Percentiles rank a stretch among this genome's conserved stretches.
phyloP scores from a whole-genome alignment of 2,329 filamentous ascomycete species.

The Xenosphaeropsis pyriputrescens region DNA sequence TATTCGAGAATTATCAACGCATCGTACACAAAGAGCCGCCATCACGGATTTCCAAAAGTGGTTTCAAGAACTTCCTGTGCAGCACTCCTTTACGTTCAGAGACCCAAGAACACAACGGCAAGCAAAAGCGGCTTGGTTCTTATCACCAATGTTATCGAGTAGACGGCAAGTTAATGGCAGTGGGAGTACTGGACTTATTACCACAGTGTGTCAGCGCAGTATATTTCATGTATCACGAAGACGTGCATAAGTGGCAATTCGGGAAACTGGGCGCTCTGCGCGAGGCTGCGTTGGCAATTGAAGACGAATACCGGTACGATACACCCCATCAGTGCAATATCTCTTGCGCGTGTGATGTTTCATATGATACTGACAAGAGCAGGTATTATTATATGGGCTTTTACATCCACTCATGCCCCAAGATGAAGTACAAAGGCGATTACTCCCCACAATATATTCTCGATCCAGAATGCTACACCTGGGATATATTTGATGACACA shows the following conservation, averaged over 20 bases:
- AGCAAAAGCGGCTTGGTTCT: conserved; percentile 46
- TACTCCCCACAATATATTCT: conserved; percentile 63
- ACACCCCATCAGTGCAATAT: no score
- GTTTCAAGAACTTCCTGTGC: conserved; percentile 64
- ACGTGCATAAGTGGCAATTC: conserved; percentile 52
- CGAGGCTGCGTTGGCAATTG: conserved; percentile 56
- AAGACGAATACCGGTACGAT: conserved; percentile 52
- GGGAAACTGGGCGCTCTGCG: conserved; percentile 64
- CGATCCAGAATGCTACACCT: conserved; percentile 49
- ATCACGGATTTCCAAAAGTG: conserved; percentile 37
- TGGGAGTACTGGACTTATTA: conserved; percentile 64
- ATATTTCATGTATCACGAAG: conserved; percentile 71
- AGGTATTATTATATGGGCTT: conserved; percentile 72
- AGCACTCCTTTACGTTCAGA: conserved; percentile 41
- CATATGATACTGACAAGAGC: conserved; percentile 32
- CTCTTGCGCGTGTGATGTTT: no score
- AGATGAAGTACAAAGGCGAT: conserved; percentile 78
- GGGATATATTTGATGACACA: conserved; percentile 39
- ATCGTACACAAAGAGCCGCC: conserved; percentile 55
- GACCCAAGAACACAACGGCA: conserved; percentile 32
- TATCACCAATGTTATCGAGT: conserved; percentile 74
- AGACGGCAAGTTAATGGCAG: conserved; percentile 60
- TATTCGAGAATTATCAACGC: conserved; percentile 65
- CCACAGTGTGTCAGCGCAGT: conserved; percentile 68
- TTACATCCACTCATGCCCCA: conserved; percentile 68